Percentiles rank a stretch among this genome's conserved stretches.
These are phyloP conservation scores for Cynanchum wilfordii DNA, from an alignment of 257 asterid genomes.

Conservation along the genomic window DNA sequence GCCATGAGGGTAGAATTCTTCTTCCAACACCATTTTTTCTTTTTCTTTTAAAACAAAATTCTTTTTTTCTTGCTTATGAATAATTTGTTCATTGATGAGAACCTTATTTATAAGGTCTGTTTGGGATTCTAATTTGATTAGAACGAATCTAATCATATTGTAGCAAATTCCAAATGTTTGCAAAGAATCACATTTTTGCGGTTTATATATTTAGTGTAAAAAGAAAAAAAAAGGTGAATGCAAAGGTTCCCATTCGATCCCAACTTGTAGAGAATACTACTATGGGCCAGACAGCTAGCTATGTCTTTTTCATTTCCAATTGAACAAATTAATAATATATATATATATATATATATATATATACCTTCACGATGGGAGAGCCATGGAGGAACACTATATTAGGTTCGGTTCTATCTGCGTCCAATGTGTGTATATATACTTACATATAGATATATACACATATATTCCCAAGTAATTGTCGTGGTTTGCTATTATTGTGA, in stretches of 20 bases:
- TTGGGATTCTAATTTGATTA: slow-evolving; percentile 10
- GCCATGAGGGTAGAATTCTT: slow-evolving; percentile 1
- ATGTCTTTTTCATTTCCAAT: not conserved
- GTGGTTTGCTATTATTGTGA: too few species aligned
- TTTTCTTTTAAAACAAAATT: too few species aligned
- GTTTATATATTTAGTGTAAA: too few species aligned
- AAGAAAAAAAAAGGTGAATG: too few species aligned
- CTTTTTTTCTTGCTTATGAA: not conserved
- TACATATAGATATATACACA: too few species aligned
- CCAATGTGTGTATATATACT: too few species aligned
- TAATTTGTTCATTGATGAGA: not conserved
- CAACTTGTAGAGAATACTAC: not conserved
- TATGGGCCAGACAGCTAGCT: not conserved
- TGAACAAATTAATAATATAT: not conserved
- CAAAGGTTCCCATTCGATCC: not conserved
- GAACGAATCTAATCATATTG: slow-evolving; percentile 4
- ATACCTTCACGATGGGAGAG: too few species aligned
- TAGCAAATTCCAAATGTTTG: not conserved
- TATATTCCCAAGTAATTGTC: too few species aligned
- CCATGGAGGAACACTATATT: too few species aligned
- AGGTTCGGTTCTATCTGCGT: too few species aligned
- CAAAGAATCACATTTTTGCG: not conserved
- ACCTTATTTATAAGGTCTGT: not conserved
- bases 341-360: too few species aligned
- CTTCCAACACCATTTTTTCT: slow-evolving; percentile 17